Evolutionary conservation across 768 basidiomycete genomes (phyloP).

Genomic region (Tubosaeta brunneosetosa): DNA sequence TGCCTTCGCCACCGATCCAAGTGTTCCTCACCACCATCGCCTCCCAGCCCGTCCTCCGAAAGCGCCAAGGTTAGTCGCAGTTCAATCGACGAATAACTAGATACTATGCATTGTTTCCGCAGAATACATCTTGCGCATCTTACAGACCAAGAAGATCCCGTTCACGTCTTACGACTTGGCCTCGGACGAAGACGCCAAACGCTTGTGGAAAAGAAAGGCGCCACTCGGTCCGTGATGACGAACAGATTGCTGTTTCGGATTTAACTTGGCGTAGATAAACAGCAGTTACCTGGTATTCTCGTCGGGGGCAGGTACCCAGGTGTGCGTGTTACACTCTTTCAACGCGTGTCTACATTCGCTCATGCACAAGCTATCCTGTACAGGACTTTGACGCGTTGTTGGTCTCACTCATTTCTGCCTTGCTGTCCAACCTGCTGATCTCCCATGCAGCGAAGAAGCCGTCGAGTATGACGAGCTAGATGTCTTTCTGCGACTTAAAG

Average conservation of each 20-base stretch:
- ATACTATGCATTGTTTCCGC: conserved; percentile 1
- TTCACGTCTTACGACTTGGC: conserved; percentile 83
- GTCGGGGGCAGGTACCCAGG: conserved; percentile 74
- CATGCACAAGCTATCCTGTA: conserved; percentile 1
- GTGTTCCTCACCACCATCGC: conserved; percentile 84
- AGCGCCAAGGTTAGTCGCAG: conserved; percentile 61
- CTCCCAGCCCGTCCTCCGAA: conserved; percentile 69
- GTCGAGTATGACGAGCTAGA: conserved; percentile 76
- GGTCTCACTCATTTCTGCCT: conserved; percentile 23
- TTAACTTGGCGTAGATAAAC: conserved; percentile 52
- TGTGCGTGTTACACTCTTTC: conserved; percentile 40
- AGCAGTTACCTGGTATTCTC: conserved; percentile 79
- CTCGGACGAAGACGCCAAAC: conserved; percentile 76
- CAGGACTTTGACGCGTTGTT: conserved; percentile 76
- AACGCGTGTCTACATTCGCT: background rate
- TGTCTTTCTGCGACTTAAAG: conserved; percentile 66
- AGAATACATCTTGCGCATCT: conserved; percentile 79
- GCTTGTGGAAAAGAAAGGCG: conserved; percentile 76
- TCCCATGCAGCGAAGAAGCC: conserved; percentile 64
- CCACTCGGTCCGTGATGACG: conserved; percentile 47
- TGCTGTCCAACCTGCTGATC: conserved; percentile 2
- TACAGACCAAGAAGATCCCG: conserved; percentile 82
- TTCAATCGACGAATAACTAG: background rate
- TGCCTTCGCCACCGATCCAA: conserved; percentile 82
- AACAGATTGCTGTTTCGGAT: background rate